Evolutionary conservation across 495 filamentous ascomycete species (phyloP).

Genomic region (Tuber microsphaerosporum): DNA sequence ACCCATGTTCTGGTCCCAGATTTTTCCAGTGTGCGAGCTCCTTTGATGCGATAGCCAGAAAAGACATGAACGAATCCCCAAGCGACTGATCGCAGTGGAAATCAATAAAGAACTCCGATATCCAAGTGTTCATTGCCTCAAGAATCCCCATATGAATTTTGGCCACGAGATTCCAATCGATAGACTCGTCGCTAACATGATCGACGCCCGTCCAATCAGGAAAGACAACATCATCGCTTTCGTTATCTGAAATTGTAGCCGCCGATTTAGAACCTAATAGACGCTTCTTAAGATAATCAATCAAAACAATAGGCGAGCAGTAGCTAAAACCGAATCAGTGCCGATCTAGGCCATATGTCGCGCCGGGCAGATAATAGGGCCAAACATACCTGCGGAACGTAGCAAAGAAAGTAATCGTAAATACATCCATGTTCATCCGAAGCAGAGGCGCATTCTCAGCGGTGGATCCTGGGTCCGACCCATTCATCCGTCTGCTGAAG

Average conservation of each 20-base stretch:
- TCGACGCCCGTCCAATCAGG: conserved; percentile 43
- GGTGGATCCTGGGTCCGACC: conserved; percentile 21
- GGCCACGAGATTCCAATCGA: conserved; percentile 42
- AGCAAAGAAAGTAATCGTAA: conserved; percentile 43
- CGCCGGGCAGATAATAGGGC: neutral
- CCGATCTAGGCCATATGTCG: neutral
- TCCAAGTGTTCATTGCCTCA: conserved; percentile 41
- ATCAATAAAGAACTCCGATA: conserved; percentile 42
- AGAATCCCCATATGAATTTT: conserved; percentile 42
- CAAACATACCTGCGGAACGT: conserved; percentile 41
- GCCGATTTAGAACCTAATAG: conserved; percentile 42
- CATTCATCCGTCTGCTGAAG: conserved; percentile 42
- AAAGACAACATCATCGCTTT: conserved; percentile 43
- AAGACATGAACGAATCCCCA: conserved; percentile 40
- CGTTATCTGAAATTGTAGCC: conserved; percentile 38
- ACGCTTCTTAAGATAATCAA: conserved; percentile 43
- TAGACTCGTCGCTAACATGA: conserved; percentile 34
- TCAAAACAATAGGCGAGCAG: conserved; percentile 41
- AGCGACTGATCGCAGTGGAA: conserved; percentile 41
- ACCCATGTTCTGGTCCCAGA: conserved; percentile 24
- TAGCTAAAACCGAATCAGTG: conserved; percentile 32
- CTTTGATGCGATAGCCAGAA: conserved; percentile 37
- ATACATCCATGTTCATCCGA: conserved; percentile 43
- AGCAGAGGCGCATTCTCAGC: conserved; percentile 33
- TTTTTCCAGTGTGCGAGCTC: conserved; percentile 37